Conservation (phyloP, 768 basidiomycete genomes). For the Clitopilus hobsonii region DNA sequence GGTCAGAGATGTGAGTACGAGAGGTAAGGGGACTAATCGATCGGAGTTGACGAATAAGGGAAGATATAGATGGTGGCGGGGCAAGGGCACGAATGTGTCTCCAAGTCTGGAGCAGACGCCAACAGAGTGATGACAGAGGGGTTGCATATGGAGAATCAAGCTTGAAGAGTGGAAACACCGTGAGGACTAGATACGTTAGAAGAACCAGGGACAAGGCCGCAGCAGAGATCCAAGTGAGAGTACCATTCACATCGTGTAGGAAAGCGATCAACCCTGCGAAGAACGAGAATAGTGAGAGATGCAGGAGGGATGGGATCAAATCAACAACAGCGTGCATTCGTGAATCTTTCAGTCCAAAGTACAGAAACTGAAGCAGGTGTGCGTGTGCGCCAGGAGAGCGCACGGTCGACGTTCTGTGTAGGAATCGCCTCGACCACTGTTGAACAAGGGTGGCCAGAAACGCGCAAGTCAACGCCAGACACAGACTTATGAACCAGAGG, state of each 20-base stretch:
- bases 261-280: neutral
- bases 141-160: neutral
- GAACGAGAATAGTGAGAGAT: neutral
- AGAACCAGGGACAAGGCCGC: neutral
- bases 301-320: neutral
- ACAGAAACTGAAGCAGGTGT: neutral
- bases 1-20: too few relatives aligned
- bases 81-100: too few relatives aligned
- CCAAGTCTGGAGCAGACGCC: too few relatives aligned
- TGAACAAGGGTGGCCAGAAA: constrained; percentile 19
- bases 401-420: neutral
- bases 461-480: constrained; percentile 19
- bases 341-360: neutral
- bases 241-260: neutral
- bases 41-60: too few relatives aligned
- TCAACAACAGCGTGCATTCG: neutral
- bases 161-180: neutral
- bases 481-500: constrained; percentile 21
- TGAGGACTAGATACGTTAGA: neutral
- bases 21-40: too few relatives aligned
- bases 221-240: neutral
- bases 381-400: neutral
- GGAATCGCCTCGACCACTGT: constrained; percentile 5
- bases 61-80: too few relatives aligned
- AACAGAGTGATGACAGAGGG: too few relatives aligned